Percentiles rank a stretch among this genome's conserved stretches.
These are phyloP conservation scores for Solanum sejunctum DNA, from an alignment of 257 asterid genomes.

Conservation along the genomic window DNA sequence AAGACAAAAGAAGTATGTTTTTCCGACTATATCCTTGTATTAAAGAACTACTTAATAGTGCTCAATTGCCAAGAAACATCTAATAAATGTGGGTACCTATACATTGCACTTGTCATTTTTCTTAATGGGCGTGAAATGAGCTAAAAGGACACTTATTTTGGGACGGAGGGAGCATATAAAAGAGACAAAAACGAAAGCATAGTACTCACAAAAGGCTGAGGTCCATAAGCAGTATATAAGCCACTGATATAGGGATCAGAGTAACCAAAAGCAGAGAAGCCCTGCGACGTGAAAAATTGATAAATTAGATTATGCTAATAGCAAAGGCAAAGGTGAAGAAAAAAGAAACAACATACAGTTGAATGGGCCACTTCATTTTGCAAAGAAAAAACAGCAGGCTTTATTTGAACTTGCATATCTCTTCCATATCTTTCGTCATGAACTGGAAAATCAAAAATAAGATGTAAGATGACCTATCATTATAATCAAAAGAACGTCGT, in stretches of 20 bases:
- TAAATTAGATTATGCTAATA: not conserved
- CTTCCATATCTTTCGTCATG: constrained; percentile 44
- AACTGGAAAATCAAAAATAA: constrained; percentile 8
- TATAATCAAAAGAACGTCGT: not conserved
- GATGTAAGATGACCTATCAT: not conserved
- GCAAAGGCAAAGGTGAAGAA: not conserved
- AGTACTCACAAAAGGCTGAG: constrained; percentile 52
- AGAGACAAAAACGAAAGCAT: not conserved
- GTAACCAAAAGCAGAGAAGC: constrained; percentile 45
- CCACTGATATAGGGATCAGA: constrained; percentile 59
- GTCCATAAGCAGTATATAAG: constrained; percentile 56
- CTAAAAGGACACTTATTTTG: not conserved
- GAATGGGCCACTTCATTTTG: constrained; percentile 51
- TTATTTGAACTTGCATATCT: constrained; percentile 26
- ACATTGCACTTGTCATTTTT: not conserved
- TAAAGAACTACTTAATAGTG: not conserved
- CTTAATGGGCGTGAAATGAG: not conserved
- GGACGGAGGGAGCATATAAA: not conserved
- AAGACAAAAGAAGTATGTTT: not conserved
- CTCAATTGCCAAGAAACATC: not conserved
- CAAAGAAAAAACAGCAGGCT: constrained; percentile 30
- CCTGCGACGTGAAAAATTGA: constrained; percentile 7
- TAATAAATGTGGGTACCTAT: not conserved
- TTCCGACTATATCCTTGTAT: too few species aligned
- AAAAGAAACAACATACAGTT: constrained; percentile 32